Evolutionary conservation across 441 rosid species (phyloP).

Genomic region (Populus hybrid): DNA sequence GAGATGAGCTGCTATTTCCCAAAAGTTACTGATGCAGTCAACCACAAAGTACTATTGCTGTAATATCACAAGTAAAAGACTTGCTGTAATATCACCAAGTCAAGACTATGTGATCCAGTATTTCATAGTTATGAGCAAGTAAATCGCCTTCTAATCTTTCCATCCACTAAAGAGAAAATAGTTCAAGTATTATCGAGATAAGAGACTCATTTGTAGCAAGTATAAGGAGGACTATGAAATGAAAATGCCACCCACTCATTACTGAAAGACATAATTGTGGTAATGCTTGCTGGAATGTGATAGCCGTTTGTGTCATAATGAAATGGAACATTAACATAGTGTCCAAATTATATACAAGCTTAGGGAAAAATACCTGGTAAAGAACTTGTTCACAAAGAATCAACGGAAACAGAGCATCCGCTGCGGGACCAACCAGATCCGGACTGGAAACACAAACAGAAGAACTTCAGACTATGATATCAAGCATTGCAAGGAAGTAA

Average conservation of each 20-base stretch:
- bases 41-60: background rate
- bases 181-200: background rate
- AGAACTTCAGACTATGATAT: slow-evolving; percentile 10
- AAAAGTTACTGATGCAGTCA: background rate
- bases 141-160: background rate
- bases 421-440: slow-evolving; percentile 86
- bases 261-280: background rate
- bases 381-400: slow-evolving; percentile 86
- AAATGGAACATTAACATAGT: background rate
- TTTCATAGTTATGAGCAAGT: background rate
- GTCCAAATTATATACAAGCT: background rate
- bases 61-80: background rate
- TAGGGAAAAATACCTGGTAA: slow-evolving; percentile 59
- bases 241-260: background rate
- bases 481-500: slow-evolving; percentile 2
- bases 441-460: slow-evolving; percentile 49
- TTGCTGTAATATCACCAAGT: background rate
- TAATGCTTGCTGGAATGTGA: background rate
- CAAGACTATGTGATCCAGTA: background rate
- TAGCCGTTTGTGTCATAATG: background rate
- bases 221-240: background rate
- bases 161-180: background rate
- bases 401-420: slow-evolving; percentile 94
- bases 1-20: background rate
- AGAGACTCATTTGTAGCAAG: background rate